Base-by-base conservation (phyloP, 2,329 filamentous ascomycete genomes). In the Diplodia mutila region DNA sequence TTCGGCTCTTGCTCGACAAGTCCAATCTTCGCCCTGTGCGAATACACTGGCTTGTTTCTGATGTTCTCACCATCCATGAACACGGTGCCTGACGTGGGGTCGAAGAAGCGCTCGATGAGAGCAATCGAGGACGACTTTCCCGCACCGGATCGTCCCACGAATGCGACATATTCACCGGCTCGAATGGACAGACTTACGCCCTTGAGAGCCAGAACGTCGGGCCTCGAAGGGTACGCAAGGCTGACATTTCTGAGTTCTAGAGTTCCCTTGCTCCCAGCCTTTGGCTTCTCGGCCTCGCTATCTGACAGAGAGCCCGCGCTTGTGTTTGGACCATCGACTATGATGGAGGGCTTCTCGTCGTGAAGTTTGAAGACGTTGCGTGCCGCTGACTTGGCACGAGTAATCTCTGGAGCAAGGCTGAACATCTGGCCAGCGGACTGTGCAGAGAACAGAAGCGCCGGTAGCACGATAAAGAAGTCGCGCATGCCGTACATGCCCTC, bases 81-180 rank as follows among this genome's bases (percentile, higher is more conserved):
- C 1, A 83, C 74, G 23, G 72, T 69, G 18, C 81, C 82, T 4
- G 72, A 67, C 2, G 76, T 78, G 7, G 79, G 77, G 61, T 82
- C 81, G 68, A 80, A 82, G 71, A 83, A 83, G 8, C 81, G 75
- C 65, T 83, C 81, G 9, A 83, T 77, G n/a, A 83, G 70, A n/a
- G 80, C 75, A 12, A 83, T 76, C 1, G 78, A 77, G n/a, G 80
- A 80, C 1, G 79, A 81, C 71, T 83, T 84, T 25, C 81, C 82
- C 3, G 80, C 80, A 12, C 82, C 81, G 51, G 79, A 81, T 21
- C 80, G 77, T 2, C 81, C 81, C 1, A 83, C 81, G 37, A 83
- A 77, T 1, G 80, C 81, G 16, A 75, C 74, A 25, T 77, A 77
- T 54, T 78, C 73, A 32, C 79, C 78, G 5, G 73, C 71, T 16